phyloP scores from a whole-genome alignment of 495 filamentous ascomycete species.

The Trypethelium eluteriae region DNA sequence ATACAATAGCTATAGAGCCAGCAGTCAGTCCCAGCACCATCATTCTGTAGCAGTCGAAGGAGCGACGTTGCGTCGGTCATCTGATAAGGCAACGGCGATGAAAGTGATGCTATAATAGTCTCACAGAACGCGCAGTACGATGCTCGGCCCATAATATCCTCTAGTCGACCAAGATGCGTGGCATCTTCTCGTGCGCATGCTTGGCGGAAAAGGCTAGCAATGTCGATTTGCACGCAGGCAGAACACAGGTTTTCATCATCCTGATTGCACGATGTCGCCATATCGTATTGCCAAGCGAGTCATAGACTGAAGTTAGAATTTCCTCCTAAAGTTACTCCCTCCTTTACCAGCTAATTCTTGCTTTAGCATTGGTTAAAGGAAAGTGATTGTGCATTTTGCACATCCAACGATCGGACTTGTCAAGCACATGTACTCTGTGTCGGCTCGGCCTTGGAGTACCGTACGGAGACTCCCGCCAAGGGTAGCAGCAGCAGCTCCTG shows the following conservation, averaged over 20 bases:
- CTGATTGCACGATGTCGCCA: neutral
- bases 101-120: neutral
- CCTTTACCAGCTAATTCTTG: neutral
- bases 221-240: neutral
- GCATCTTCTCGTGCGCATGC: neutral
- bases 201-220: neutral
- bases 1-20: neutral
- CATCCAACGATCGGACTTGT: neutral
- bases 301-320: neutral
- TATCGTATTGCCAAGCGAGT: neutral
- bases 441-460: too few species aligned
- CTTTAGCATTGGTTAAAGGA: neutral
- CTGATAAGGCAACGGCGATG: neutral
- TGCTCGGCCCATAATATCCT: neutral
- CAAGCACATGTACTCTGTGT: neutral
- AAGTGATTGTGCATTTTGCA: neutral
- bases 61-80: neutral
- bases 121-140: neutral
- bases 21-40: neutral
- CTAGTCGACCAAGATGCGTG: neutral
- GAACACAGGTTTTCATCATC: neutral
- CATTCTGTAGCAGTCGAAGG: neutral
- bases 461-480: too few species aligned
- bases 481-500: too few species aligned
- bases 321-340: neutral